Conservation (phyloP, 345 rosid species). For the Gynandropsis gynandra region DNA sequence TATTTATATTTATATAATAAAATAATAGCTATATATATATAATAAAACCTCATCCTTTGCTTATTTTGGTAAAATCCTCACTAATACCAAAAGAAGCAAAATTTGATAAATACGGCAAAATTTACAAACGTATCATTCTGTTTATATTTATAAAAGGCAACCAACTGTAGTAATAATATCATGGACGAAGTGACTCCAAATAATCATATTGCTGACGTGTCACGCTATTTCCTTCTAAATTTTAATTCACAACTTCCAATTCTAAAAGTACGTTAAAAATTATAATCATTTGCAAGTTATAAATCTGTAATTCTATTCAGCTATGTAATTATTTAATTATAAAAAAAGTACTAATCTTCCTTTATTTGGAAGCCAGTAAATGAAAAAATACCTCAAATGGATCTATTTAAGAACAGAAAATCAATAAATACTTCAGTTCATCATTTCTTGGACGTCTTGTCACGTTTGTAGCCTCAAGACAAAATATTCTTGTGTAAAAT, state of each 20-base stretch:
- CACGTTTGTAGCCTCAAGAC: background rate
- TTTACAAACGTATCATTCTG: slow-evolving; percentile 22
- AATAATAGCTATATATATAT: slow-evolving; percentile 17
- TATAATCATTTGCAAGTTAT: no score
- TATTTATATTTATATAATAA: background rate
- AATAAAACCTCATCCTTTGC: slow-evolving; percentile 32
- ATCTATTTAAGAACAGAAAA: no score
- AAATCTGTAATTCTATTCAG: no score
- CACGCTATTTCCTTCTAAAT: no score
- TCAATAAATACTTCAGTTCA: no score
- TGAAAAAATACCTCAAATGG: no score
- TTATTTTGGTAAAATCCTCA: slow-evolving; percentile 41
- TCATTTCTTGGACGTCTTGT: background rate
- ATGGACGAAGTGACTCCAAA: background rate
- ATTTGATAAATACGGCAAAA: slow-evolving; percentile 19
- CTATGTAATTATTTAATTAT: no score
- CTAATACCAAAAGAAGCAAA: slow-evolving; percentile 22
- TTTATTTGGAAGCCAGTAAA: no score
- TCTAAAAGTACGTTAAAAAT: no score
- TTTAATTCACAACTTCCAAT: no score
- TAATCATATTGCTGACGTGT: background rate
- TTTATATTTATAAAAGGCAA: slow-evolving; percentile 2
- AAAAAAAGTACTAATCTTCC: no score
- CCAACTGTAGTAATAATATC: background rate
- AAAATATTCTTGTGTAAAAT: background rate